Percentiles rank a stretch among this genome's conserved stretches.
phyloP scores from a whole-genome alignment of 2,329 filamentous ascomycete species.

The Metarhizium sp. region DNA sequence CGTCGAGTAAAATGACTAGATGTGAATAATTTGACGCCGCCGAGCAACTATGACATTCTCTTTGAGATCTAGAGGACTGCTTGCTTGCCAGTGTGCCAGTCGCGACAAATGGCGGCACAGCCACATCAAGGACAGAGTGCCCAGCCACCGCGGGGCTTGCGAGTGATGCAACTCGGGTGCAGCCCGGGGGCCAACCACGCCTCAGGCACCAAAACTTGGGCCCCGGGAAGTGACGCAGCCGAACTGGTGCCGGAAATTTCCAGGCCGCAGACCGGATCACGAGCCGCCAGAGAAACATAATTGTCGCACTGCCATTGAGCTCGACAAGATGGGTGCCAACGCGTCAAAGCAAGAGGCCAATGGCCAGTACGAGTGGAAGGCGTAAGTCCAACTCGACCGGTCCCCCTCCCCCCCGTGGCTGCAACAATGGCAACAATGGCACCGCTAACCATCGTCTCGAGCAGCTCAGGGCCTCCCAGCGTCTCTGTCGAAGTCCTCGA shows the following conservation, averaged over 20 bases:
- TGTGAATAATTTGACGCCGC: too few species aligned
- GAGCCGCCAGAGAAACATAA: conserved; percentile 16
- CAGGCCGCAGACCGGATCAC: conserved; percentile 15
- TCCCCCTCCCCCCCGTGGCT: background rate
- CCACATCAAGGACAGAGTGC: conserved; percentile 3
- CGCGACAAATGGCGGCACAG: background rate
- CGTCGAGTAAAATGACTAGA: too few species aligned
- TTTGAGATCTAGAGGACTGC: too few species aligned
- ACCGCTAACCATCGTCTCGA: conserved; percentile 6
- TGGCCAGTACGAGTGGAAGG: conserved; percentile 40
- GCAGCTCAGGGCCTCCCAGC: conserved; percentile 36
- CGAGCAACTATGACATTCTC: too few species aligned
- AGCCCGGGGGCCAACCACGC: conserved; percentile 3
- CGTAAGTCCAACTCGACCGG: conserved; percentile 30
- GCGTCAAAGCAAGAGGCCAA: conserved; percentile 39
- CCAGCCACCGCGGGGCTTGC: conserved; percentile 6
- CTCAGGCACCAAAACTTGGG: conserved; percentile 21
- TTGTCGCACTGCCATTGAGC: conserved; percentile 24
- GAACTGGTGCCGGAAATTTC: conserved; percentile 26
- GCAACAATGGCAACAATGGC: background rate
- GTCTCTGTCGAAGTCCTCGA: conserved; percentile 77
- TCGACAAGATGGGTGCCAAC: conserved; percentile 45
- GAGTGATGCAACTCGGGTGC: background rate
- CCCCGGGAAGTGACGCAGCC: conserved; percentile 18
- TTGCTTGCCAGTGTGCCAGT: too few species aligned